phyloP scores from a whole-genome alignment of 2,329 filamentous ascomycete genomes.

The Cladosporium austrohemisphaericum region DNA sequence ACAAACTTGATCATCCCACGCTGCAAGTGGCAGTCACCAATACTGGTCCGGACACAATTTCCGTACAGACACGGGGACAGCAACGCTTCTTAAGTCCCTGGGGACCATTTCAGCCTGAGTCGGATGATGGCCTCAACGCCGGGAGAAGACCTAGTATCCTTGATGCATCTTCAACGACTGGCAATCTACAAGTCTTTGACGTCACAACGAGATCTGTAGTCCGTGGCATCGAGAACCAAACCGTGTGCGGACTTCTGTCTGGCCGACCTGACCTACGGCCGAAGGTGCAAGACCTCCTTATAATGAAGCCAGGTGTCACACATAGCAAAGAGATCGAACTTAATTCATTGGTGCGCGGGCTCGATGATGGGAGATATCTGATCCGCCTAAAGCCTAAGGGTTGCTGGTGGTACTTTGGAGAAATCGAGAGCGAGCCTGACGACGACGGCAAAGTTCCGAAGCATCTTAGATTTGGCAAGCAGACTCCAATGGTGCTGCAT shows the following conservation, averaged over 20 bases:
- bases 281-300: neutral
- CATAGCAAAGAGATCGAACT: neutral
- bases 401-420: conserved; percentile 4
- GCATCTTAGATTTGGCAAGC: neutral
- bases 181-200: neutral
- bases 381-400: neutral
- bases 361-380: neutral
- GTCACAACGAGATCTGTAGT: neutral
- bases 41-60: conserved; percentile 16
- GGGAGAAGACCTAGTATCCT: neutral
- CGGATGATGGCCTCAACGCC: neutral
- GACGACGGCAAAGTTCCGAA: neutral
- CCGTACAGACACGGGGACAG: conserved; percentile 18
- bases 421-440: neutral
- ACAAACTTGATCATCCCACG: neutral
- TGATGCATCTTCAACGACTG: neutral
- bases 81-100: conserved; percentile 19
- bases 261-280: neutral
- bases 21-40: conserved; percentile 19
- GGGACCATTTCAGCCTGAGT: conserved; percentile 15
- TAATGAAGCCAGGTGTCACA: neutral
- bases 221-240: neutral
- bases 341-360: neutral
- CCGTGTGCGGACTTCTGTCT: neutral
- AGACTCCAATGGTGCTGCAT: neutral